Base-by-base conservation (phyloP, 768 basidiomycete species). In the Suillus tomentosus region DNA sequence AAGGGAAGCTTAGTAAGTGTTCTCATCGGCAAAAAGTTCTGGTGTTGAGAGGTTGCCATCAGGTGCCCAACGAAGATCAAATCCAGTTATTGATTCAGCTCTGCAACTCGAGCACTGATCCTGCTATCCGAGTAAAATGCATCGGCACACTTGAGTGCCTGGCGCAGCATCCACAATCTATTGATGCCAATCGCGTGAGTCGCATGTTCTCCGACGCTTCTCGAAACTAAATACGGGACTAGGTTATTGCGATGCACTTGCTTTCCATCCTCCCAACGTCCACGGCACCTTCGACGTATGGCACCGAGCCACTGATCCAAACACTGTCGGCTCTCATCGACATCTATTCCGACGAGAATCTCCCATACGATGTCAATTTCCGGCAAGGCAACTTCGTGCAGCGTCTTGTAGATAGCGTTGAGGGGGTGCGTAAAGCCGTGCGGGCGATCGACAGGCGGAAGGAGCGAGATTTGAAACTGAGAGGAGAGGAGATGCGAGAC, bases 101-200 rank as follows among this genome's bases (percentile, higher is more conserved):
- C 3, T 89, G 85, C 67, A 81, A 86, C 48, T 73, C 85, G 0
- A 81, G 85, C 3, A 69, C 79, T 19, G 85, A 91, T 65, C 79
- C 82, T 14, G 74, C 74, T 24, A 79, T 89, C 47, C 85, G 84
- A 68, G 91, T 92, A 5, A 88, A 90, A 73, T 90, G 91, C 65
- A 88, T 96, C 65, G 94, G 94, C 39, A 84, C 92, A n/a, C 79
- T 98, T 19, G 90, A 94, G 67, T 89, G 87, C 63, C 84, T 98
- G 31, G 95, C 94, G 9, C 89, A 91, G 71, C 77, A 87, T 65
- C 84, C 85, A 0, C 74, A 79, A 45, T 84, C 87, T 3, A 77
- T 91, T 37, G 85, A 88, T 13, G 84, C 84, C 56, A 96, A 76
- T 57, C 70, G 47, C 27, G 74, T 76, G 63, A 39, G 67, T 74